Evolutionary conservation across 257 asterid species (phyloP), one percentile per base, ranked within the genome.

Genomic region (Schizonepeta tenuifolia): DNA sequence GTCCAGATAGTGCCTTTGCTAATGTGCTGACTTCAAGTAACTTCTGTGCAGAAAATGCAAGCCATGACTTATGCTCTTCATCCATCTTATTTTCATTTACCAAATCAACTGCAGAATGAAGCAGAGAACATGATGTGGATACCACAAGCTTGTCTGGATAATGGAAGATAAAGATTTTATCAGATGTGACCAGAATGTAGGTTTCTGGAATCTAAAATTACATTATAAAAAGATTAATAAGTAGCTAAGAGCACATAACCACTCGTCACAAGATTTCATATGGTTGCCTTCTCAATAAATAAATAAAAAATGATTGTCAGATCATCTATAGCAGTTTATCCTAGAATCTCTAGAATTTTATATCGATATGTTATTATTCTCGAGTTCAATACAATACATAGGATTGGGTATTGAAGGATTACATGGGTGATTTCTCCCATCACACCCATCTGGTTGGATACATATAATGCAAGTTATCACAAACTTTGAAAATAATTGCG

Each of bases 1-100:
- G 75, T 62, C 95, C 91, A 79, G 85, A 69, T 44, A 89, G 75
- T 75, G 97, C 90, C 78, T 89, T 87, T 18, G 95, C 91, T 85
- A 91, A 79, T 46, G 88, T 92, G 76, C 85, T 77, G 54, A 91
- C 97, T 86, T 91, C 97, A 82, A 81, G 78, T 66, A 91, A 85
- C 72, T 91, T 91, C 69, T 91, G 96, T 38, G 96, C 88, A 75
- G 97, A 87, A 82, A 91, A 91, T 73, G 97, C 97, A 55, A 91
- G 83, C 96, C 96, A 91, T 56, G 95, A 87, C 68, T 86, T 89
- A 75, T 87, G 83, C 79, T 91, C 92, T 54, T 75, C 9, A 67
- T 91, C 96, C 76, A 91, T 65, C 78, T 84, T 89, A 54, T 88
- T 81, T 84, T 91, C 97, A 57, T 89, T 86, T 57, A 82, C 75